Evolutionary conservation across 2,329 filamentous ascomycete species (phyloP), one percentile per base, ranked within the genome.

Genomic region (Aureobasidium subglaciale): DNA sequence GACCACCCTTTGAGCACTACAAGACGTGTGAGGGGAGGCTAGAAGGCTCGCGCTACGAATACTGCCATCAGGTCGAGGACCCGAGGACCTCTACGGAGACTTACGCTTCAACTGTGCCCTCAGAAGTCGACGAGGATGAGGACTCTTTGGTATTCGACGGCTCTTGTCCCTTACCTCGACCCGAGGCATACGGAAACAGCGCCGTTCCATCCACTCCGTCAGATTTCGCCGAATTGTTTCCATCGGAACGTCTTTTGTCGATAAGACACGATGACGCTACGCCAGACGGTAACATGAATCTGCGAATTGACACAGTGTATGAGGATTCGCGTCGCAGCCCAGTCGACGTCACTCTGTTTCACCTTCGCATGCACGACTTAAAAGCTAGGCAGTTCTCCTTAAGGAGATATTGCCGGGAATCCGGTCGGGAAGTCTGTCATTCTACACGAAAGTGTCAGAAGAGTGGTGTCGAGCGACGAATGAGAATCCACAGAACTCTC

Each of bases 231-330:
- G 80, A 85, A 54, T 80, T 95, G 53, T 99, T 96, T 69, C 92
- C 93, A 10, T 95, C 91, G 8, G 80, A 85, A 62, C 84, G 90
- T 68, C 82, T 88, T 56, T 75, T 97, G 52, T 82, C 83, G 32
- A 90, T 99, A 65, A 84, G 87, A 25, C 92, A 97, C 68, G 93
- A 97, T 68, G 90, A 96, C 71, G 83, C 88, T 46, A 93, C 90
- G 0, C 73, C 85, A 4, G 92, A 99, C 68, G 92, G 92, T 32
- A 96, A 96, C 76, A 95, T 96, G 90, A 97, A 97, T 68, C 78
- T 99, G 56, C 85, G 91, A 29, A 79, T 97, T 57, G 91, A 96
- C 68, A 92, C 89, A 5, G 77, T 87, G 60, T 81, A 88, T 42
- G 72, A 75, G 24, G 73, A 75, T 24, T 30, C 56, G 6, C 57